phyloP scores from a whole-genome alignment of 768 basidiomycete species.

The Clitopilus passeckerianus region DNA sequence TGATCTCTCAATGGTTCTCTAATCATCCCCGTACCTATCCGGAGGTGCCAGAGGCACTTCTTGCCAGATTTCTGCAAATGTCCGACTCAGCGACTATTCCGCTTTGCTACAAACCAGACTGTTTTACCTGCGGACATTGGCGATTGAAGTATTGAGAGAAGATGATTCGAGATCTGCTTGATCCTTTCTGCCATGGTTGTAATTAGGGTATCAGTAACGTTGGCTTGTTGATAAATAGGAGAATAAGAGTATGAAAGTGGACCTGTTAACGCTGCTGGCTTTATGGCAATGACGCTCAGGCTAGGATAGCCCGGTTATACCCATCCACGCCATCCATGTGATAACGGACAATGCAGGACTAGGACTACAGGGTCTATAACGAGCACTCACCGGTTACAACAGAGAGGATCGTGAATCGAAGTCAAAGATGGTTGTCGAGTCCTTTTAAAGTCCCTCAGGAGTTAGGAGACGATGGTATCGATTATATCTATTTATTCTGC shows the following conservation, averaged over 20 bases:
- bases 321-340: slow-evolving; percentile 5
- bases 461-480: not conserved
- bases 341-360: not conserved
- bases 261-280: not conserved
- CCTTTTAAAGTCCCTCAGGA: not conserved
- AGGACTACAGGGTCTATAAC: not conserved
- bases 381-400: not conserved
- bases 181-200: slow-evolving; percentile 51
- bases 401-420: not conserved
- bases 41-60: slow-evolving; percentile 79
- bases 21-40: slow-evolving; percentile 51
- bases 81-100: slow-evolving; percentile 7
- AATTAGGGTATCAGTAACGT: slow-evolving; percentile 6
- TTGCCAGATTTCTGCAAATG: slow-evolving; percentile 62
- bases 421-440: not conserved
- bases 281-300: not conserved
- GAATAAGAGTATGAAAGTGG: slow-evolving; percentile 1
- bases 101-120: not conserved
- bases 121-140: slow-evolving; percentile 55
- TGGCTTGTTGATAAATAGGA: not conserved
- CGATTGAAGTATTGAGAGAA: slow-evolving; percentile 24
- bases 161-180: slow-evolving; percentile 53
- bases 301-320: not conserved
- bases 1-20: not conserved
- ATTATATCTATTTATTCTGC: not conserved